phyloP scores from a whole-genome alignment of 257 asterid species.

The Perilla frutescens region DNA sequence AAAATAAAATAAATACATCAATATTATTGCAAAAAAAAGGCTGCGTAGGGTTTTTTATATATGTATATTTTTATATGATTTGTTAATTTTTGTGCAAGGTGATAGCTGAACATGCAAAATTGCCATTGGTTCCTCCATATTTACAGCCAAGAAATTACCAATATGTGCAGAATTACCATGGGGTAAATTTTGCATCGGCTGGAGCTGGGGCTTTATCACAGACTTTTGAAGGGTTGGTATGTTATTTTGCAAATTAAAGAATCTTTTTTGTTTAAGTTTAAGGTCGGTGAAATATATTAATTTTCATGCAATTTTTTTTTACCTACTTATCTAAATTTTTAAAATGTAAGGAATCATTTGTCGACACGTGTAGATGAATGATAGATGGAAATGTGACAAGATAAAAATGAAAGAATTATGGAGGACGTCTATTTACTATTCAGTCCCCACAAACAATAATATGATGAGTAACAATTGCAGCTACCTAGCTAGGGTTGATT shows the following conservation, averaged over 20 bases:
- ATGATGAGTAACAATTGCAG: background rate
- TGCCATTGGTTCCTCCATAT: conserved; percentile 56
- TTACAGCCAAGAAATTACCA: conserved; percentile 40
- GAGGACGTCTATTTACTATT: background rate
- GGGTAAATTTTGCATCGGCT: conserved; percentile 73
- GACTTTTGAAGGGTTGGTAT: conserved; percentile 64
- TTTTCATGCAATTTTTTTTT: background rate
- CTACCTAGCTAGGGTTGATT: too few species aligned
- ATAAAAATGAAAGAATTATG: conserved; percentile 12
- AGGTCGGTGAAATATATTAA: too few species aligned
- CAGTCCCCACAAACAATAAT: conserved; percentile 18
- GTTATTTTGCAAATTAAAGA: background rate
- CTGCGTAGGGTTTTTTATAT: too few species aligned
- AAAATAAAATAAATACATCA: background rate
- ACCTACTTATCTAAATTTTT: background rate
- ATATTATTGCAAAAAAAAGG: background rate
- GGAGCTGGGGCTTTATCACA: conserved; percentile 70
- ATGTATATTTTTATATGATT: background rate
- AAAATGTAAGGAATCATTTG: background rate
- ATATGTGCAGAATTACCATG: conserved; percentile 27
- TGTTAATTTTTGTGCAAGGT: conserved; percentile 18
- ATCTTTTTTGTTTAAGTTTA: too few species aligned
- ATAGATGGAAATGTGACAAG: conserved; percentile 2
- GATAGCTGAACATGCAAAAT: conserved; percentile 61
- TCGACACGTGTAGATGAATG: conserved; percentile 24